A percentile compares a stretch with the other conserved stretches of the same genome.
Conservation (phyloP, 108 stramenopile genomes). For the Mayamaea pseudoterrestris region DNA sequence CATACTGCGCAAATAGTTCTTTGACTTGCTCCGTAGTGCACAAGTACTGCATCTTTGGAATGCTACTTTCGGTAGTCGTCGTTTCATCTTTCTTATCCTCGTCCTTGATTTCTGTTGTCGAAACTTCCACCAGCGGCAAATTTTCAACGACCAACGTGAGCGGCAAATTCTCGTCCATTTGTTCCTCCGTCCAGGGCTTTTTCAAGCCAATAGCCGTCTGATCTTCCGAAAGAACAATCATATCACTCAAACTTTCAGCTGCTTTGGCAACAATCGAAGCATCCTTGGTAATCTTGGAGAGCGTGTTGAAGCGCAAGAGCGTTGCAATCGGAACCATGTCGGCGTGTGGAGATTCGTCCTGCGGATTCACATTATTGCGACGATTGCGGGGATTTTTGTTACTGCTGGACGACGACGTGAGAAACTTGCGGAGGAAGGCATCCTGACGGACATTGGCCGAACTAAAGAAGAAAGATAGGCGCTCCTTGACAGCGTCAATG, state of each 20-base stretch:
- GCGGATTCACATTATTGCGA: too few relatives aligned
- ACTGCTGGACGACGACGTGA: conserved; percentile 13
- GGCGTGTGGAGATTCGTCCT: too few relatives aligned
- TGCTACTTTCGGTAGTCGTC: conserved; percentile 10
- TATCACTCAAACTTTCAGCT: conserved; percentile 30
- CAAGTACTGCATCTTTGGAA: conserved; percentile 19
- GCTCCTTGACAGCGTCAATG: too few relatives aligned
- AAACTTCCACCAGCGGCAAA: conserved; percentile 46
- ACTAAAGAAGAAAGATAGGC: conserved; percentile 82
- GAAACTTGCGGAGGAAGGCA: conserved; percentile 58
- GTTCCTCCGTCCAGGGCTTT: conserved; percentile 51
- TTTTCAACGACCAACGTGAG: conserved; percentile 51
- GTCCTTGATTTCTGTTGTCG: too few relatives aligned
- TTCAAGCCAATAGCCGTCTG: conserved; percentile 40
- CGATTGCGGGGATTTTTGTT: conserved; percentile 47
- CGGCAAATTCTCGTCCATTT: conserved; percentile 52
- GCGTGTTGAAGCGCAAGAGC: conserved; percentile 68
- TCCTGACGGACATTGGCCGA: conserved; percentile 81
- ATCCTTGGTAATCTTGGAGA: conserved; percentile 46
- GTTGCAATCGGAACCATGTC: too few relatives aligned
- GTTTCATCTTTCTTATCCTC: conserved; percentile 17
- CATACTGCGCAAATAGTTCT: conserved; percentile 52
- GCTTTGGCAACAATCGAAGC: conserved; percentile 35
- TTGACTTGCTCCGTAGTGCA: conserved; percentile 60
- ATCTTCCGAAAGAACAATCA: conserved; percentile 35